phyloP scores from a whole-genome alignment of 192 early-diverging fungal genomes.

The Gamsiella multidivaricata region DNA sequence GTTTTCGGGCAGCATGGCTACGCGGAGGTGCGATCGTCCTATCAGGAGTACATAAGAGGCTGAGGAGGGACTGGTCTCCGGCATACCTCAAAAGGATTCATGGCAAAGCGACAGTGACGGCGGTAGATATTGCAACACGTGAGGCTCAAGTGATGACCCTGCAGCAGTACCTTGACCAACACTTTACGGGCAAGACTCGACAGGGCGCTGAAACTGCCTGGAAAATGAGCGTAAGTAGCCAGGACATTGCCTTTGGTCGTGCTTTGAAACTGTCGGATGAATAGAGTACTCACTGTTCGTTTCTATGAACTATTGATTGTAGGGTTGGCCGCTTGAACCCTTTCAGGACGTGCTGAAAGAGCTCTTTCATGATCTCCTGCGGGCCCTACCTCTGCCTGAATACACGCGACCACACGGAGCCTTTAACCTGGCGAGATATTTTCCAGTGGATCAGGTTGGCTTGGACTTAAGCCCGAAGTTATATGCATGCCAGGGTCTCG shows the following conservation, averaged over 20 bases:
- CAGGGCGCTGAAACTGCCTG: background rate
- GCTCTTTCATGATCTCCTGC: background rate
- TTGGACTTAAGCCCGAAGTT: background rate
- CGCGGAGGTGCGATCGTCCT: background rate
- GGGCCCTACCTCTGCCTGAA: conserved; percentile 7
- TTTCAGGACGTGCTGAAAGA: background rate
- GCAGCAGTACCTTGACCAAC: background rate
- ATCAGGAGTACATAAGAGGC: background rate
- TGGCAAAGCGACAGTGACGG: background rate
- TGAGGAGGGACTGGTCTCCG: background rate
- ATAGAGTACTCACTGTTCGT: too few relatives aligned
- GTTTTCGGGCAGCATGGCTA: background rate
- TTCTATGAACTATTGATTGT: background rate
- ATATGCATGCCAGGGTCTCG: background rate
- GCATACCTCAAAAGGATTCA: background rate
- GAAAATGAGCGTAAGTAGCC: background rate
- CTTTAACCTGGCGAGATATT: conserved; percentile 19
- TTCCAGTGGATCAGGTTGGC: background rate
- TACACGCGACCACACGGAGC: conserved; percentile 4
- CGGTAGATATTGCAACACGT: background rate
- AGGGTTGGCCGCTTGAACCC: background rate
- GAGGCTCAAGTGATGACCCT: background rate
- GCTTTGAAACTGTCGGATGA: too few relatives aligned
- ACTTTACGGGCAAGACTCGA: background rate
- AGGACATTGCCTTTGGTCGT: too few relatives aligned